phyloP scores from a whole-genome alignment of 2,329 filamentous ascomycete genomes.

The Penicillium verrucosum region DNA sequence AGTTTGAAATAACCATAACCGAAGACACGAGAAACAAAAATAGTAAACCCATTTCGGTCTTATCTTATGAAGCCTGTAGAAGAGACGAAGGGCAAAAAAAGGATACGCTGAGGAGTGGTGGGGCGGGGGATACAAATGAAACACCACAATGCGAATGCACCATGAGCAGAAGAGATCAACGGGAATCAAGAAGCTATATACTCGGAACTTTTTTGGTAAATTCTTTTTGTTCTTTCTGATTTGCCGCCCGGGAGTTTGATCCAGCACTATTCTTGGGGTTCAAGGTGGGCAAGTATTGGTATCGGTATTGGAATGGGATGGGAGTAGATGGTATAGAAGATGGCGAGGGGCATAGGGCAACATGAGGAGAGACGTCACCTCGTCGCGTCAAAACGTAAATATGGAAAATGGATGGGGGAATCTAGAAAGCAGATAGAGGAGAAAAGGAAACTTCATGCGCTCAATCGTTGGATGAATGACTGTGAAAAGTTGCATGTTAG shows the following conservation, averaged over 20 bases:
- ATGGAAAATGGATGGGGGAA: constrained; percentile 24
- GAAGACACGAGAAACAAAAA: neutral
- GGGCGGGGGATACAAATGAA: constrained; percentile 4
- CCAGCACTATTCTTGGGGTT: constrained; percentile 8
- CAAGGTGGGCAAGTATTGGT: constrained; percentile 5
- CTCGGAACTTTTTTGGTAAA: constrained; percentile 3
- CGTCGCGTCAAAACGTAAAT: constrained; percentile 22
- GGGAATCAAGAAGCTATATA: constrained; percentile 8
- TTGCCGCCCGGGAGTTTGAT: constrained; percentile 6
- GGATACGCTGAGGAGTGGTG: neutral
- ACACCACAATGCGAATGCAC: constrained; percentile 14
- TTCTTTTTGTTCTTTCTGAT: constrained; percentile 6
- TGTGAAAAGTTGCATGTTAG: constrained; percentile 15
- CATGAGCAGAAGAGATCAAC: constrained; percentile 1
- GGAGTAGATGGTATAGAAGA: constrained; percentile 18
- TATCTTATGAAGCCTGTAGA: neutral
- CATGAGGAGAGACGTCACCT: constrained; percentile 19
- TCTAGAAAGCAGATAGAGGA: constrained; percentile 24
- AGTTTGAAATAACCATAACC: neutral
- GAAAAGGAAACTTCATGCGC: constrained; percentile 36
- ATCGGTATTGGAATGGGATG: constrained; percentile 6
- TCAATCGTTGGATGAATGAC: constrained; percentile 47
- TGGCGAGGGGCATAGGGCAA: constrained; percentile 10
- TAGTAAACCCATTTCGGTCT: neutral
- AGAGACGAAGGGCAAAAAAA: neutral